Percentiles rank a stretch among this genome's conserved stretches.
Conservation (phyloP, 2,329 filamentous ascomycete species). For the Aspergillus transmontanensis region DNA sequence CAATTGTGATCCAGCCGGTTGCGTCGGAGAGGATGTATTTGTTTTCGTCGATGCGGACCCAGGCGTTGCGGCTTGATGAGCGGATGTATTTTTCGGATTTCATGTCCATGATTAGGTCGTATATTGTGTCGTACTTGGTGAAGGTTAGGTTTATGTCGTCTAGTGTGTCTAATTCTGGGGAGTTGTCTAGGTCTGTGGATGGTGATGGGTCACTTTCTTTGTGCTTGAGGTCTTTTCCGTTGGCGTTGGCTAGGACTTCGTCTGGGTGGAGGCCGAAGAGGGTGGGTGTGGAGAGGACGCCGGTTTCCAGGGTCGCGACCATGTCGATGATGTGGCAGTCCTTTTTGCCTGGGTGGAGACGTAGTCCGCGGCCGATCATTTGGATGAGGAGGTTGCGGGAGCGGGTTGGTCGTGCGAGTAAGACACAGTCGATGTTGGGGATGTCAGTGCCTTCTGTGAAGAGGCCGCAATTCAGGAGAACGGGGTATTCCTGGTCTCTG, state of each 20-base stretch:
- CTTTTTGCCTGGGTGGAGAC: slow-evolving; percentile 75
- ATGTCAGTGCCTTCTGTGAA: slow-evolving; percentile 98
- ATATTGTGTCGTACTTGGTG: slow-evolving; percentile 88
- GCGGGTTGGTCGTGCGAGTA: slow-evolving; percentile 83
- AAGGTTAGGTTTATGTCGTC: slow-evolving; percentile 66
- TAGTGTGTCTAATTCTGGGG: slow-evolving; percentile 23
- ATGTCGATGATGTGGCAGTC: slow-evolving; percentile 97
- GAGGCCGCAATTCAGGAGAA: slow-evolving; percentile 91
- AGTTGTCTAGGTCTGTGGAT: background rate
- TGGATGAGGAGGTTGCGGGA: slow-evolving; percentile 93
- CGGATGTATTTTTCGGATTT: slow-evolving; percentile 78
- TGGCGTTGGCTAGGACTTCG: slow-evolving; percentile 71
- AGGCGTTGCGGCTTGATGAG: slow-evolving; percentile 71
- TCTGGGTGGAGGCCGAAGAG: slow-evolving; percentile 88
- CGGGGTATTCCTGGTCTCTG: slow-evolving; percentile 73
- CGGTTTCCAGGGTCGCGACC: slow-evolving; percentile 80
- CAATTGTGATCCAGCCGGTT: slow-evolving; percentile 62
- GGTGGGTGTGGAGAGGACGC: slow-evolving; percentile 87
- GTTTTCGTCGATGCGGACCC: slow-evolving; percentile 75
- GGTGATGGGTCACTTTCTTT: slow-evolving; percentile 40
- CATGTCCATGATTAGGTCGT: slow-evolving; percentile 83
- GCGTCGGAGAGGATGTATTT: slow-evolving; percentile 71
- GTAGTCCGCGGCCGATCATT: slow-evolving; percentile 96
- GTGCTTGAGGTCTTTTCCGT: slow-evolving; percentile 62
- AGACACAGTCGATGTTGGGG: slow-evolving; percentile 91